A percentile compares a stretch with the other conserved stretches of the same genome.
Evolutionary conservation across 2,329 filamentous ascomycete species (phyloP).

Genomic region (Thelonectria blattea): DNA sequence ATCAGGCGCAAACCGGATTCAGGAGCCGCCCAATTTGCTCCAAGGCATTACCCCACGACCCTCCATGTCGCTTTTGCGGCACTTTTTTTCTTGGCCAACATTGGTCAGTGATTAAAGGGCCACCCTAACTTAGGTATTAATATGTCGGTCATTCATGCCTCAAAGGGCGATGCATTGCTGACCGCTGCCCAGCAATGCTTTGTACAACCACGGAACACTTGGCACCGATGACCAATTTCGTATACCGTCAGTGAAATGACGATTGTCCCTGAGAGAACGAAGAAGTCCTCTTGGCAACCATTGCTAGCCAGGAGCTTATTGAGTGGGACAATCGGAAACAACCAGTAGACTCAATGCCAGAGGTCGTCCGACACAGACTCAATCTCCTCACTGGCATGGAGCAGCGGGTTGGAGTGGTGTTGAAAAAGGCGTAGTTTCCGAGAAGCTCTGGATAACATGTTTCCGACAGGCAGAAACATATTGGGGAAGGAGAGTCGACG

Average conservation of each 20-base stretch:
- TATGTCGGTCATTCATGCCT: no score
- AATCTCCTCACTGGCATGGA: background rate
- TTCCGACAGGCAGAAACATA: background rate
- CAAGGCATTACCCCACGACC: conserved; percentile 1
- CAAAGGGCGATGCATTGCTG: no score
- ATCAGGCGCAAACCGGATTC: no score
- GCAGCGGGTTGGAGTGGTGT: background rate
- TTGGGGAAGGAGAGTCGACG: background rate
- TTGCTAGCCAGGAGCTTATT: background rate
- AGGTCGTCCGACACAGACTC: background rate
- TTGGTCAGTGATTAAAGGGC: background rate
- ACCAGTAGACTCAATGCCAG: background rate
- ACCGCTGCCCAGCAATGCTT: no score
- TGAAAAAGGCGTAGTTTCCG: conserved; percentile 4
- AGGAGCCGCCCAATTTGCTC: background rate
- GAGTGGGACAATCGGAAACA: background rate
- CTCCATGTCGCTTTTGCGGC: conserved; percentile 1
- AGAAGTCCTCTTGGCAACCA: conserved; percentile 1
- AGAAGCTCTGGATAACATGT: background rate
- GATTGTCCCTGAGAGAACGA: background rate
- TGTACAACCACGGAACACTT: background rate
- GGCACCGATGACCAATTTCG: background rate
- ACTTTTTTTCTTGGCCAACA: background rate
- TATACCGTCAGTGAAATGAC: conserved; percentile 6
- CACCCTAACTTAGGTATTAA: background rate